These are phyloP conservation scores for Paramicrosporidium saccamoebae DNA, from an alignment of 371 early-diverging fungal genomes.

Conservation along the genomic window DNA sequence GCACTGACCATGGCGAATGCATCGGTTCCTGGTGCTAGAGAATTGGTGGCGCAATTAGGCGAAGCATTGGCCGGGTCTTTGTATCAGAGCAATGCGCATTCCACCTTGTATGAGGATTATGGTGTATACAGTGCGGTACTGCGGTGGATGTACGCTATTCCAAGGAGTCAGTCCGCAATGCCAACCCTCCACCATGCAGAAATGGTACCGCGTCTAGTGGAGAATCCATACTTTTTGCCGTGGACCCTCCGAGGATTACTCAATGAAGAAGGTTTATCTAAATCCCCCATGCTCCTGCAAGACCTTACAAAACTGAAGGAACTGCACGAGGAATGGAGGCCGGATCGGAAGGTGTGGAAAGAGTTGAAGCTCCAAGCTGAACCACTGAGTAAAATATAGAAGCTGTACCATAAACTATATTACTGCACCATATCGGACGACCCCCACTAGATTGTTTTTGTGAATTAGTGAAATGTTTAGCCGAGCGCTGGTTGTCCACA, in stretches of 20 bases:
- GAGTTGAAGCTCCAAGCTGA: constrained; percentile 56
- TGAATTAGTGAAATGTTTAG: too few relatives aligned
- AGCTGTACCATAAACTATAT: too few relatives aligned
- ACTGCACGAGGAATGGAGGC: constrained; percentile 41
- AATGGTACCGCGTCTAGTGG: constrained; percentile 4
- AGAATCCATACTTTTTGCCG: constrained; percentile 56
- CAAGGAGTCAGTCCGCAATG: background rate
- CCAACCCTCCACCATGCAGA: background rate
- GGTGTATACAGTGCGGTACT: constrained; percentile 26
- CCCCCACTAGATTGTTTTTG: too few relatives aligned
- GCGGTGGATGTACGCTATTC: constrained; percentile 8
- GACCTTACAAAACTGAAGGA: constrained; percentile 18
- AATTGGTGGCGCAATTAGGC: constrained; percentile 37
- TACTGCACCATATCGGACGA: too few relatives aligned
- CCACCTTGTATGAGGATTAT: constrained; percentile 52
- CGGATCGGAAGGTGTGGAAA: constrained; percentile 21
- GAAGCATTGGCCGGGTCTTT: constrained; percentile 50
- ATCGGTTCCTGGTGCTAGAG: constrained; percentile 48
- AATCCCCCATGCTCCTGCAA: constrained; percentile 10
- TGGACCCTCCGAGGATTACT: constrained; percentile 57
- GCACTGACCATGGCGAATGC: constrained; percentile 40
- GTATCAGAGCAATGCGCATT: constrained; percentile 54
- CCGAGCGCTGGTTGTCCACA: too few relatives aligned
- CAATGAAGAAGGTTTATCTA: constrained; percentile 18
- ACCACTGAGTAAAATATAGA: too few relatives aligned